Percentiles rank a stretch among this genome's conserved stretches.
Evolutionary conservation across 2,329 filamentous ascomycete genomes (phyloP).

Genomic region (Fusarium sublunatum): DNA sequence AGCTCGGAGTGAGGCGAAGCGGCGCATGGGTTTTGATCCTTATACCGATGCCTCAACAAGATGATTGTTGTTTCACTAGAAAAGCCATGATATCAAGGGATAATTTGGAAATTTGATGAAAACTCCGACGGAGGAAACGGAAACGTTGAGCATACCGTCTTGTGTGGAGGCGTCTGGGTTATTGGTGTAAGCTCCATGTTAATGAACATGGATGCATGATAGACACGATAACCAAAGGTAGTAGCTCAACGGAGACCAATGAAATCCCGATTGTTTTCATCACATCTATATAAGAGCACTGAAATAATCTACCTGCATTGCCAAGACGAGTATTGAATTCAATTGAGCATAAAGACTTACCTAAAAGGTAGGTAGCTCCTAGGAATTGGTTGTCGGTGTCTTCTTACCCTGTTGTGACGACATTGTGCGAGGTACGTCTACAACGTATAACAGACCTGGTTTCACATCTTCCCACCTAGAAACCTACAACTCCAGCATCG

Average conservation of each 20-base stretch:
- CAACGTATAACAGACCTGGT: constrained; percentile 3
- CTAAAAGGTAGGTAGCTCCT: too few relatives aligned
- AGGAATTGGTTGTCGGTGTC: too few relatives aligned
- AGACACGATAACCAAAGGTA: not conserved
- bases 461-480: constrained; percentile 26
- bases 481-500: not conserved
- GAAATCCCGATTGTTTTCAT: not conserved
- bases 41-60: constrained; percentile 59
- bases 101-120: constrained; percentile 3
- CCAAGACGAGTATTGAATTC: not conserved
- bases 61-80: constrained; percentile 12
- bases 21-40: constrained; percentile 66
- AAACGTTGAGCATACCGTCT: constrained; percentile 13
- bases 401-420: constrained; percentile 34
- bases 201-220: not conserved
- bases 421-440: constrained; percentile 2
- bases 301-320: not conserved
- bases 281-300: not conserved
- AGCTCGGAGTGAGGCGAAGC: constrained; percentile 59
- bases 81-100: not conserved
- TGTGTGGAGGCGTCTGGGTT: not conserved
- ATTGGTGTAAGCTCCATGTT: not conserved
- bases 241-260: not conserved
- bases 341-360: not conserved
- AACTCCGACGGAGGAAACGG: constrained; percentile 6